Evolutionary conservation across 352 stramenopile genomes (phyloP), one percentile per base, ranked within the genome.

Genomic region (Saprolegnia parasitica): DNA sequence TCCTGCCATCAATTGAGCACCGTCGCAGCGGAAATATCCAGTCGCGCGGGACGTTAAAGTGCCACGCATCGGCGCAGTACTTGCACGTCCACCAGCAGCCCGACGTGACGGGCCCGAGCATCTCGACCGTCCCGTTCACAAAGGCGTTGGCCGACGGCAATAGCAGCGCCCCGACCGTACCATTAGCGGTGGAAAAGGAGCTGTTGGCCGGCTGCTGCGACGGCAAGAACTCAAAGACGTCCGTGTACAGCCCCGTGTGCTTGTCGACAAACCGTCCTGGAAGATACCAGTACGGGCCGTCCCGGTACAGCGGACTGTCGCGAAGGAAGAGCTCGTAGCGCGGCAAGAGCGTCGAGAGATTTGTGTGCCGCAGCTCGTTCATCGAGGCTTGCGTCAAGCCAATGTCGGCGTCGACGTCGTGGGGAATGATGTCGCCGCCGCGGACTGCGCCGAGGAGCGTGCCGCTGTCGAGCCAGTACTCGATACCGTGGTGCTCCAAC

Each of bases 401-500:
- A 5, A 82, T 26, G 60, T 84, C 76, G 45, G 61, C 72, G 72
- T 84, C 78, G 42, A 77, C 76, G 6, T 77, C 81, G 72, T 72
- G 81, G 50, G 78, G 57, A 55, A 84, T 84, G 40, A 79, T 73
- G 4, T 60, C 60, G 18, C 35, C 49, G 52, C 81, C 73, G 29
- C 78, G 75, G 18, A 84, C 74, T 5, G 76, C 78, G 15, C 78
- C 78, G 8, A 84, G 67, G 4, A 84, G 26, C 21, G 76, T 77
- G 11, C 78, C 78, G 56, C 26, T 52, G 40, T 65, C 57, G 13
- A 65, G 57, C 57, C 57, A 65, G 26, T 65, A 65, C 40, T 42
- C 37, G 11, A 65, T 42, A 21, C 39, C 26, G 13, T 65, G 40
- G 10, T 20, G 29, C 47, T 56, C 60, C 20, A 67, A 10, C 13